Conservation (phyloP, 1,284 basidiomycete genomes). For the Apiotrichum mycotoxinovorans region DNA sequence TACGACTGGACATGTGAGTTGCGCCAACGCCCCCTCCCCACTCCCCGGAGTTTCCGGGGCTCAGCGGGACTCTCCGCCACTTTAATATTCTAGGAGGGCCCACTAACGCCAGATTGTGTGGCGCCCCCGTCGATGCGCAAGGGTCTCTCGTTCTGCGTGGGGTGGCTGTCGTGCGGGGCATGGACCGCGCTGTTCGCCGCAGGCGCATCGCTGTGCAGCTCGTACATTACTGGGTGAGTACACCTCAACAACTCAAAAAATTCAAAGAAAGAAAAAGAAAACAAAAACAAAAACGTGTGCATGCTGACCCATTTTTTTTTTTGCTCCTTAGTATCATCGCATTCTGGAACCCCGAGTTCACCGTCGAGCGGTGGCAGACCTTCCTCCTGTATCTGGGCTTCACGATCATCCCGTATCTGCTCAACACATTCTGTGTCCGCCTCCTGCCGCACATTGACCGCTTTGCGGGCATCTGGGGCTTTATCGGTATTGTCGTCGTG, state of each 20-base stretch:
- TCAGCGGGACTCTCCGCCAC: too few relatives aligned
- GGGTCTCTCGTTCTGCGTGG: conserved; percentile 11
- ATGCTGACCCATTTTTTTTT: too few relatives aligned
- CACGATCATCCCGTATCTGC: background rate
- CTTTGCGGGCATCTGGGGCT: conserved; percentile 29
- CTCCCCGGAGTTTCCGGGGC: too few relatives aligned
- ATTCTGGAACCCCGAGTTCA: conserved; percentile 10
- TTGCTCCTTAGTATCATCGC: conserved; percentile 11
- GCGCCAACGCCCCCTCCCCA: too few relatives aligned
- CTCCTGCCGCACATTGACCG: conserved; percentile 14
- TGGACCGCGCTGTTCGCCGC: conserved; percentile 49
- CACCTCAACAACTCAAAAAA: too few relatives aligned
- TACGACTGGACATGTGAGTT: conserved; percentile 35
- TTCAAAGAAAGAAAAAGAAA: too few relatives aligned
- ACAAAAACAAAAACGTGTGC: too few relatives aligned
- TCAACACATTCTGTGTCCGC: conserved; percentile 16
- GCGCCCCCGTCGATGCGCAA: conserved; percentile 1
- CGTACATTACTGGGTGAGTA: conserved; percentile 31
- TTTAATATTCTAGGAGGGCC: too few relatives aligned
- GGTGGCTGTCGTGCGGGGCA: conserved; percentile 28
- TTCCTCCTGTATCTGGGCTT: conserved; percentile 14
- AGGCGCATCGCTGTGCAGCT: conserved; percentile 22
- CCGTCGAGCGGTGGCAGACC: conserved; percentile 7
- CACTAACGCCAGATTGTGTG: conserved; percentile 8
- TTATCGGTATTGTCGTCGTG: conserved; percentile 44